Percentiles rank a stretch among this genome's conserved stretches.
These are phyloP conservation scores for Rubia balearica DNA, from an alignment of 305 asterid genomes.

Conservation along the genomic window DNA sequence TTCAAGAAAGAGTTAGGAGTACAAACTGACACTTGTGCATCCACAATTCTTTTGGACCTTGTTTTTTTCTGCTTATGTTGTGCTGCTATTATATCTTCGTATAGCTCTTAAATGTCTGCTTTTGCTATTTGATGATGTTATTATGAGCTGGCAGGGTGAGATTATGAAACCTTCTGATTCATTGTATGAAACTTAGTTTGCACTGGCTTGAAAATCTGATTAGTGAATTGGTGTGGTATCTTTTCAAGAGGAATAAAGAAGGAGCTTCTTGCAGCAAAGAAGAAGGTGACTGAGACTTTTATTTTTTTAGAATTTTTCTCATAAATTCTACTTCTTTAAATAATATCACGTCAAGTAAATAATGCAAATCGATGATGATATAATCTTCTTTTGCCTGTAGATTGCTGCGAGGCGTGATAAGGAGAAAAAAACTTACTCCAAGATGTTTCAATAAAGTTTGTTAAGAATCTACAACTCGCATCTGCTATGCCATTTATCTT, in stretches of 20 bases:
- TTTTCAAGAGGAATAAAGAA: slow-evolving; percentile 49
- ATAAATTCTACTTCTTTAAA: background rate
- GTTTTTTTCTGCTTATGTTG: background rate
- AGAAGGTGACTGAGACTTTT: slow-evolving; percentile 44
- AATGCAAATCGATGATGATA: slow-evolving; percentile 15
- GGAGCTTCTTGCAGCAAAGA: slow-evolving; percentile 66
- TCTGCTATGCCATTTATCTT: background rate
- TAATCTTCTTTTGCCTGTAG: slow-evolving; percentile 24
- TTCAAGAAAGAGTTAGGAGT: background rate
- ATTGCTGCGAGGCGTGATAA: slow-evolving; percentile 58
- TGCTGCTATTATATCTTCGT: background rate
- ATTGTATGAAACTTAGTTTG: background rate
- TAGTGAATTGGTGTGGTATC: background rate
- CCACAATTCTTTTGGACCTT: background rate
- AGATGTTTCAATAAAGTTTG: slow-evolving; percentile 45
- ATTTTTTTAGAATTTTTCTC: background rate
- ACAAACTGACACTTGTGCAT: background rate
- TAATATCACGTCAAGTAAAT: background rate
- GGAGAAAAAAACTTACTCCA: slow-evolving; percentile 68
- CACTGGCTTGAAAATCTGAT: background rate
- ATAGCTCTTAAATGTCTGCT: background rate
- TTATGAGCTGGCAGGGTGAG: background rate
- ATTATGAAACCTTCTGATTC: background rate
- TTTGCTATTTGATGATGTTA: background rate
- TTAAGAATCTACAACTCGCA: slow-evolving; percentile 18